phyloP scores from a whole-genome alignment of 2,329 filamentous ascomycete species.

The Paecilomyces fulvus region DNA sequence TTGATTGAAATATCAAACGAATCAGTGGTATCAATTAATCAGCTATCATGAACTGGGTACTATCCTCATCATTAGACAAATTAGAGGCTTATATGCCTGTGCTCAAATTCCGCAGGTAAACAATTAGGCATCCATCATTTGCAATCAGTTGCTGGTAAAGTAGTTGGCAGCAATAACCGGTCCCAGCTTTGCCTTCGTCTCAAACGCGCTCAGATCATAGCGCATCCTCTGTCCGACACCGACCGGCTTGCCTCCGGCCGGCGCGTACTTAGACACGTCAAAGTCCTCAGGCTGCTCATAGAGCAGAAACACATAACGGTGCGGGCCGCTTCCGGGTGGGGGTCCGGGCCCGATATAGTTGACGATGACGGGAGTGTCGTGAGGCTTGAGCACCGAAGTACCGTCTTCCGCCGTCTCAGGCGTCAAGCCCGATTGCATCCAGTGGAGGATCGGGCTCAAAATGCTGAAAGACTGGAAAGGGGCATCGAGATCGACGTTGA shows the following conservation, averaged over 20 bases:
- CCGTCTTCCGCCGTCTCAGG: background rate
- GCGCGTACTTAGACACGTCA: background rate
- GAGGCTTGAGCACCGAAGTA: background rate
- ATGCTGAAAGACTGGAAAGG: background rate
- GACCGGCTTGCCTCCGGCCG: background rate
- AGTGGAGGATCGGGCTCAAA: background rate
- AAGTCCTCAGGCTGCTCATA: background rate
- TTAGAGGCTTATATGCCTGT: background rate
- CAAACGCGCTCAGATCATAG: background rate
- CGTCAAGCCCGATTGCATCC: background rate
- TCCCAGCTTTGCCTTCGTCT: background rate
- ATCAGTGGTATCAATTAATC: background rate
- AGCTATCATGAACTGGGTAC: background rate
- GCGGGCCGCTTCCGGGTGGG: background rate
- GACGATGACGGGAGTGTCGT: background rate
- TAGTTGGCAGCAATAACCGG: background rate
- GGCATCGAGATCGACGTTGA: background rate
- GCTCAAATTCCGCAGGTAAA: background rate
- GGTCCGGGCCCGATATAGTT: background rate
- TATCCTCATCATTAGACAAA: background rate
- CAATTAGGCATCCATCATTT: background rate
- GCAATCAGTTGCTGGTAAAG: background rate
- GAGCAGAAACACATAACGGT: background rate
- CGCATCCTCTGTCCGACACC: background rate
- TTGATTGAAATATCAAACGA: background rate